Conservation (phyloP, 1,284 basidiomycete species). For the Leccinum angustisporum region DNA sequence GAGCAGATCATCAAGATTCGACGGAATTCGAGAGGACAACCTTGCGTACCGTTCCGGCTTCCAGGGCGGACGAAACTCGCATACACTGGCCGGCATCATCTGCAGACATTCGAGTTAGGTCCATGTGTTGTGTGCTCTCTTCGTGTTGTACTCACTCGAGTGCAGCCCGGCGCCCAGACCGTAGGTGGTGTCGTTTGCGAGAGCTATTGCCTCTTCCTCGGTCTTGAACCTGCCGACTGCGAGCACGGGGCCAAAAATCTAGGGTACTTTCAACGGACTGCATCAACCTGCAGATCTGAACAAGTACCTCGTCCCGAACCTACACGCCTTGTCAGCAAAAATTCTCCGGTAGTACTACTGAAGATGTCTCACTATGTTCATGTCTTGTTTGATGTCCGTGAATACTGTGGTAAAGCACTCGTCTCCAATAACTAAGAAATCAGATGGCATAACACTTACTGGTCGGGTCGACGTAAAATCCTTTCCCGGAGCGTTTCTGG, state of each 20-base stretch:
- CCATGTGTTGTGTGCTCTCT: background rate
- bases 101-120: conserved; percentile 29
- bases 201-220: conserved; percentile 73
- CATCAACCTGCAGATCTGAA: conserved; percentile 6
- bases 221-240: conserved; percentile 75
- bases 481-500: conserved; percentile 63
- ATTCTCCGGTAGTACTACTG: conserved; percentile 3
- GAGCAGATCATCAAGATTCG: conserved; percentile 12
- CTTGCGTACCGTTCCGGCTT: conserved; percentile 76
- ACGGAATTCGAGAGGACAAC: background rate
- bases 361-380: conserved; percentile 68
- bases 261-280: conserved; percentile 8
- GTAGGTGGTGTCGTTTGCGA: conserved; percentile 85
- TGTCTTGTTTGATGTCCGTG: conserved; percentile 65
- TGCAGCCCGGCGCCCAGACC: conserved; percentile 89
- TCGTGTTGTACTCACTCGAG: conserved; percentile 57
- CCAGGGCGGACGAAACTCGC: conserved; percentile 77
- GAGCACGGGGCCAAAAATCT: conserved; percentile 88
- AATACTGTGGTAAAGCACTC: conserved; percentile 53
- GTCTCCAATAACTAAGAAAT: conserved; percentile 3
- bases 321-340: conserved; percentile 31
- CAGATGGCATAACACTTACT: conserved; percentile 45
- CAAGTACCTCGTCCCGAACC: conserved; percentile 70
- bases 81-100: conserved; percentile 86
- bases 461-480: conserved; percentile 76